These are phyloP conservation scores for Zymoseptoria passerinii DNA, from an alignment of 2,329 filamentous ascomycete genomes.

Conservation along the genomic window DNA sequence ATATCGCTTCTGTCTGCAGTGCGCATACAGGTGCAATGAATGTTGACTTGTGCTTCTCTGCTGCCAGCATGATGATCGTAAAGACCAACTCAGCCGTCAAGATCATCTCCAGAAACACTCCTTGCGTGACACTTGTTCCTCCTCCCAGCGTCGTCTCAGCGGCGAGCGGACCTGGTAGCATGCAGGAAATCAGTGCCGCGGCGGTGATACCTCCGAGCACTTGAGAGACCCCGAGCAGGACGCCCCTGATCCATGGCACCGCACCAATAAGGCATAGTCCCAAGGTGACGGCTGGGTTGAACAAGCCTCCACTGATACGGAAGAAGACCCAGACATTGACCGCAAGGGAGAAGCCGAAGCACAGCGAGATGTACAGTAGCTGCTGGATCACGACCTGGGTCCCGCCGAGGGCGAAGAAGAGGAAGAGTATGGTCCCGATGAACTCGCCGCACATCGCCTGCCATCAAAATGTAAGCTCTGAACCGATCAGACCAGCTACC, in stretches of 20 bases:
- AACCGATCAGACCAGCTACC: background rate
- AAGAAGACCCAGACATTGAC: slow-evolving; percentile 35
- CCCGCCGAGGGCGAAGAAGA: slow-evolving; percentile 39
- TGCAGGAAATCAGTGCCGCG: slow-evolving; percentile 25
- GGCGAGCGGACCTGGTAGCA: slow-evolving; percentile 31
- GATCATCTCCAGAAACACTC: slow-evolving; percentile 34
- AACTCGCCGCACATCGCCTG: slow-evolving; percentile 31
- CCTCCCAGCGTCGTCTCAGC: slow-evolving; percentile 28
- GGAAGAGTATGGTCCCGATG: slow-evolving; percentile 39
- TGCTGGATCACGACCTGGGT: slow-evolving; percentile 34
- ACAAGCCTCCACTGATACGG: slow-evolving; percentile 28
- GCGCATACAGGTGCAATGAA: slow-evolving; percentile 31
- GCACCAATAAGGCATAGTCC: slow-evolving; percentile 26
- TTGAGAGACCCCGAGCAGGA: slow-evolving; percentile 29
- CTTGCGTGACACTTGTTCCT: slow-evolving; percentile 30
- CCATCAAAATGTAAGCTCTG: background rate
- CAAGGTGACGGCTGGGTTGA: slow-evolving; percentile 30
- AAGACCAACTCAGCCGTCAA: slow-evolving; percentile 34
- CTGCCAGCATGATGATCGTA: slow-evolving; percentile 30
- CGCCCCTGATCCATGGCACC: slow-evolving; percentile 28
- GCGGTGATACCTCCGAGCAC: slow-evolving; percentile 31
- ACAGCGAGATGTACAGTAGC: slow-evolving; percentile 29
- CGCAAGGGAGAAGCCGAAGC: slow-evolving; percentile 35
- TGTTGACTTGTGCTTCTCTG: slow-evolving; percentile 34
- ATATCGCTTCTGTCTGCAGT: background rate